phyloP scores from a whole-genome alignment of 305 asterid genomes.

The Ilex paraguariensis region DNA sequence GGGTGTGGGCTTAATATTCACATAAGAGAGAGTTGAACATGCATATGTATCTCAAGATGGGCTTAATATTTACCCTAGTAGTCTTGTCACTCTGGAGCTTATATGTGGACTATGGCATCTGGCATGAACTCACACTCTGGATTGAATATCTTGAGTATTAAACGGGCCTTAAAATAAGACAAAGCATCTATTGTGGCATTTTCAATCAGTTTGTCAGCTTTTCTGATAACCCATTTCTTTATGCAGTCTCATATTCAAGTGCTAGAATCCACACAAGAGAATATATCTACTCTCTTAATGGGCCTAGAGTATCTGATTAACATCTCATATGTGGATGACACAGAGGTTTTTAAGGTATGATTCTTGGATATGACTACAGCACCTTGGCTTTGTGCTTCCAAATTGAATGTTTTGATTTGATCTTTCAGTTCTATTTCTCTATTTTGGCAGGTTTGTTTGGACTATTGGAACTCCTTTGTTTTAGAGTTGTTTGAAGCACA shows the following conservation, averaged over 20 bases:
- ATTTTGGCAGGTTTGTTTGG: conserved; percentile 82
- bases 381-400: conserved; percentile 3
- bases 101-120: too few relatives aligned
- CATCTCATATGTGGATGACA: conserved; percentile 95
- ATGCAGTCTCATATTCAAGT: conserved; percentile 87
- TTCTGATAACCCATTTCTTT: conserved; percentile 15
- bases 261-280: conserved; percentile 76
- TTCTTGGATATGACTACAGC: neutral
- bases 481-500: conserved; percentile 88
- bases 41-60: too few relatives aligned
- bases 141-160: too few relatives aligned
- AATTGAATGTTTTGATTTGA: neutral
- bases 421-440: conserved; percentile 1
- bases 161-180: too few relatives aligned
- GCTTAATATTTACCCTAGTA: too few relatives aligned
- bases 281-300: conserved; percentile 50
- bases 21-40: too few relatives aligned
- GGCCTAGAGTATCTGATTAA: conserved; percentile 93
- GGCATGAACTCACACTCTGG: too few relatives aligned
- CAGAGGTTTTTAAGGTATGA: conserved; percentile 95
- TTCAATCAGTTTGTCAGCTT: neutral
- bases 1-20: too few relatives aligned
- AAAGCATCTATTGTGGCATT: too few relatives aligned
- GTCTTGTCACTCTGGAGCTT: too few relatives aligned
- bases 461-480: conserved; percentile 92